phyloP scores from a whole-genome alignment of 257 asterid species.

The Plantago major region DNA sequence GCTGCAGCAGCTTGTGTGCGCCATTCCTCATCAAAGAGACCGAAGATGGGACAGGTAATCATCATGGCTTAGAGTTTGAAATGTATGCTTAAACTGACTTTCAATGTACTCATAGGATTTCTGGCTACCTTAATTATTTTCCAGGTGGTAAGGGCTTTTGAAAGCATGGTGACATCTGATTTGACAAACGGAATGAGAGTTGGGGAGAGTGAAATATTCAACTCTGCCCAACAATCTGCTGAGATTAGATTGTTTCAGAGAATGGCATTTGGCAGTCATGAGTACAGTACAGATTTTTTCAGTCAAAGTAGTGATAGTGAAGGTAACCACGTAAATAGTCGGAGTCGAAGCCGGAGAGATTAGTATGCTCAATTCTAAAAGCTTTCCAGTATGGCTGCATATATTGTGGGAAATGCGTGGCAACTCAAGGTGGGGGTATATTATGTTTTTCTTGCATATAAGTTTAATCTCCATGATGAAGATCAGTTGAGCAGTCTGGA shows the following conservation, averaged over 20 bases:
- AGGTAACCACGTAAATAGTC: conserved; percentile 24
- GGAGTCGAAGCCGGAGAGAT: conserved; percentile 14
- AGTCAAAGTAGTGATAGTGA: conserved; percentile 41
- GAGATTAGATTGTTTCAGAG: conserved; percentile 74
- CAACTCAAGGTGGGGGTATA: conserved; percentile 23
- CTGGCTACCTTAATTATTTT: not conserved
- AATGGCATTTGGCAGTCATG: conserved; percentile 86
- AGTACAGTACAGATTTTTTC: conserved; percentile 65
- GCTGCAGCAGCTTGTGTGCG: conserved; percentile 97
- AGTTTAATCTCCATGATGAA: conserved; percentile 13
- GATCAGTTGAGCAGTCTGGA: conserved; percentile 24
- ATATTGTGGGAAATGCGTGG: conserved; percentile 23
- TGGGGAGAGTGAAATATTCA: conserved; percentile 71
- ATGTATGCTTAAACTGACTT: not conserved
- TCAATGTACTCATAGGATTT: not conserved
- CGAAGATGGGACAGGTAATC: conserved; percentile 88
- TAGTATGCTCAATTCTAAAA: conserved; percentile 14
- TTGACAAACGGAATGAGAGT: conserved; percentile 84
- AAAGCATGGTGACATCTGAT: conserved; percentile 54
- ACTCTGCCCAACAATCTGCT: conserved; percentile 78
- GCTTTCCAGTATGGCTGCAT: conserved; percentile 13
- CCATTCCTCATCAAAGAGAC: conserved; percentile 81
- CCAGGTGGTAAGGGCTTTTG: conserved; percentile 88
- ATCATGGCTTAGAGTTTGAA: not conserved
- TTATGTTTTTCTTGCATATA: conserved; percentile 16